Evolutionary conservation across 164 flowering plant species (phyloP).

Genomic region (Echeveria elegans): DNA sequence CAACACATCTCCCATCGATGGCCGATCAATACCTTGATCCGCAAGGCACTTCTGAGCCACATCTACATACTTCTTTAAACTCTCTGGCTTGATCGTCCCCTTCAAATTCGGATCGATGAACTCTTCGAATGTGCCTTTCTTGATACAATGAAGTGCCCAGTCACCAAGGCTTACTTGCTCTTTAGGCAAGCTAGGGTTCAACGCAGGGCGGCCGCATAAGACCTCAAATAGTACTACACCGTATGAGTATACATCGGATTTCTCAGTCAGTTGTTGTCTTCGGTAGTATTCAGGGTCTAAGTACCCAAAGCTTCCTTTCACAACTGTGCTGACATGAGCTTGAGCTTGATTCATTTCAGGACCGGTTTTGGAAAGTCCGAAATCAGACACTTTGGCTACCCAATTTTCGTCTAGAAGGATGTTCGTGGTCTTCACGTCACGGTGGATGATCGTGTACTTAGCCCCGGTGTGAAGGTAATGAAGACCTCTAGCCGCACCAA

Average conservation of each 20-base stretch:
- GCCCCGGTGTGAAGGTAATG: not conserved
- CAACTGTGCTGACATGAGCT: conserved; percentile 46
- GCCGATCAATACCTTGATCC: not conserved
- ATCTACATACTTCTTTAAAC: not conserved
- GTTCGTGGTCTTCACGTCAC: conserved; percentile 53
- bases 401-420: conserved; percentile 23
- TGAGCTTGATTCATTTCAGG: conserved; percentile 37
- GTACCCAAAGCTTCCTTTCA: conserved; percentile 24
- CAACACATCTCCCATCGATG: not conserved
- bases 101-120: conserved; percentile 39
- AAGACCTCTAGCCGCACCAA: conserved; percentile 27
- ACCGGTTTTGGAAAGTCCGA: conserved; percentile 27
- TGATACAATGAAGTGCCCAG: conserved; percentile 34
- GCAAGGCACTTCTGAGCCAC: conserved; percentile 4
- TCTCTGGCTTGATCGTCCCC: not conserved
- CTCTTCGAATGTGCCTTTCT: conserved; percentile 29
- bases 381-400: conserved; percentile 10
- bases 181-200: conserved; percentile 40
- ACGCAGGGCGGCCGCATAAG: conserved; percentile 44
- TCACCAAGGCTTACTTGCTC: conserved; percentile 49
- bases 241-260: conserved; percentile 34
- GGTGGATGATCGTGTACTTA: conserved; percentile 14
- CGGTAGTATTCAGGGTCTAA: conserved; percentile 60
- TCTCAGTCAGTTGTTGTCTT: conserved; percentile 41
- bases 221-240: conserved; percentile 62